Base-by-base conservation (phyloP, 2,329 filamentous ascomycete genomes). In the Cladosporium halotolerans region DNA sequence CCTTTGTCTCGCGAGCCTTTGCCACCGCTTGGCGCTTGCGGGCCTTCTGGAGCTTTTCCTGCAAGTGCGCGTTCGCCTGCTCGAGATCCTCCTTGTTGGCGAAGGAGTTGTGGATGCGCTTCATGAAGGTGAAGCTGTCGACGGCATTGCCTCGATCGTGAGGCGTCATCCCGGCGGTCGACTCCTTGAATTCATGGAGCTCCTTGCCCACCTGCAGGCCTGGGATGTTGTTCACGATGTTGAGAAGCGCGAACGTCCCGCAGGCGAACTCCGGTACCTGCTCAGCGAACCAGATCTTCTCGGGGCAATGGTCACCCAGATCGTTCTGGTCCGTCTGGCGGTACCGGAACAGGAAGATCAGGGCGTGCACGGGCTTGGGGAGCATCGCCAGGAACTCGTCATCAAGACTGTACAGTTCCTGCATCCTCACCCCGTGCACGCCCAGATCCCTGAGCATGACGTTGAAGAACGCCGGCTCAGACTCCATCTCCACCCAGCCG, bases 201-300 rank as follows among this genome's bases (percentile, higher is more conserved):
- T 84, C 76, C n/a, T 81, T 72, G 3, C 90, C 89, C 5, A 96
- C 77, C 9, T 82, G 72, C 3, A 89, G 70, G 0, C 74, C 76
- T 0, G 81, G 73, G 19, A 84, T 78, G 66, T 97, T 97, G 81
- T 96, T 95, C 65, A 96, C 75, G 56, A 96, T 95, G 63, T 97
- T 97, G 62, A 96, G 79, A 60, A 97, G 76, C 3, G 93, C 90
- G 43, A 96, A 82, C n/a, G 89, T 93, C 16, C 89, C 93, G 70
- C 93, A 99, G 23, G 89, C 86, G 69, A 95, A 95, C 52, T 81
- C 79, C 0, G 83, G 85, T 1, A 88, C 89, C 85, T 92, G 92
- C 64, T 96, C 96, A 28, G 91, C 90, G 68, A 96, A 97, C 92
- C 93, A 99, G 14, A 97, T 75, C 31, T 82, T 73, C 3, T 81